phyloP scores from a whole-genome alignment of 768 basidiomycete genomes.

The Dacryopinax primogenitus region DNA sequence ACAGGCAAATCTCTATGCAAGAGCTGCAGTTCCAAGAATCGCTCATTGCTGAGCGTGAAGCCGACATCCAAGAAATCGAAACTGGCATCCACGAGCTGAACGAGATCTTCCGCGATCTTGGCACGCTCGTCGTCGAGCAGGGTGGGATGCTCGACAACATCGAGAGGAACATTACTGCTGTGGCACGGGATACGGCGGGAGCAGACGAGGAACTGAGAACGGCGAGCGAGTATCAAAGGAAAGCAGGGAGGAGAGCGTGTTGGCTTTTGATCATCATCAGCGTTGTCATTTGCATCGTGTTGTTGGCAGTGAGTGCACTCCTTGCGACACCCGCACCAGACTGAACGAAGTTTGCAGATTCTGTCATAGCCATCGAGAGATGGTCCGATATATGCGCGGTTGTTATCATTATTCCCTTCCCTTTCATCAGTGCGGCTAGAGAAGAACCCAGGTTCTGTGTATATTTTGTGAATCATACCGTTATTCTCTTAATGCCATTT shows the following conservation, averaged over 20 bases:
- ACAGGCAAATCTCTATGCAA: slow-evolving; percentile 61
- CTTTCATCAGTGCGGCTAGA: too few species aligned
- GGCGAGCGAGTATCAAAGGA: slow-evolving; percentile 87
- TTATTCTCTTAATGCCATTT: too few species aligned
- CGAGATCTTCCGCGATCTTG: slow-evolving; percentile 93
- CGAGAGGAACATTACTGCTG: slow-evolving; percentile 80
- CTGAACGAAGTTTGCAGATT: not conserved
- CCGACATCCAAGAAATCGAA: slow-evolving; percentile 92
- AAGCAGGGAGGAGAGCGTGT: slow-evolving; percentile 76
- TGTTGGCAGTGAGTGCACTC: slow-evolving; percentile 65
- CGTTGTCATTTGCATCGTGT: slow-evolving; percentile 73
- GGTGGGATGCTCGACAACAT: slow-evolving; percentile 94
- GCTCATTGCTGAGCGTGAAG: slow-evolving; percentile 84
- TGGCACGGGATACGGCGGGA: slow-evolving; percentile 65
- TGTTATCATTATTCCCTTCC: not conserved
- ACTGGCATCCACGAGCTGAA: slow-evolving; percentile 89
- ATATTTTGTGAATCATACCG: too few species aligned
- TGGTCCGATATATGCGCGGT: not conserved
- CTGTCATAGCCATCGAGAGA: not conserved
- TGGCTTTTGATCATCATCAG: slow-evolving; percentile 82
- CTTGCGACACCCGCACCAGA: not conserved
- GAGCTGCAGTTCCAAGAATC: slow-evolving; percentile 95
- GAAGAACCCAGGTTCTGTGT: too few species aligned
- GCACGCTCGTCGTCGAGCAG: slow-evolving; percentile 87
- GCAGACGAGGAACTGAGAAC: slow-evolving; percentile 78